phyloP scores from a whole-genome alignment of 2,329 filamentous ascomycete genomes.

The Diatrype stigma region DNA sequence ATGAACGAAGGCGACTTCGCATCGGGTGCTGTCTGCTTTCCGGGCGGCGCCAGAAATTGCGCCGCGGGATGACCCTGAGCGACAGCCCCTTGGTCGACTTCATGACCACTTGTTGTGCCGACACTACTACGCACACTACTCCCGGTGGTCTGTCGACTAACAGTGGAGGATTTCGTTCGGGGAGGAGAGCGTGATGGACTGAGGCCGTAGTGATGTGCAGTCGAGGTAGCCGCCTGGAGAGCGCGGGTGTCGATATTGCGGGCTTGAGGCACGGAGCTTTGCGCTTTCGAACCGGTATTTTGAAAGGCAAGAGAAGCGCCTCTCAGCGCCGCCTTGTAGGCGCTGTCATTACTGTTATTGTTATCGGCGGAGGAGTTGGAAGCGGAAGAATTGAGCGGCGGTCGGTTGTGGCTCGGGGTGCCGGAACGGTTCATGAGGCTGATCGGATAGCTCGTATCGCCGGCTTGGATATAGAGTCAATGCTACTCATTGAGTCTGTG shows the following conservation, averaged over 20 bases:
- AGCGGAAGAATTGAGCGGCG: constrained; percentile 23
- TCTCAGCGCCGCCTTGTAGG: constrained; percentile 39
- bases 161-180: constrained; percentile 8
- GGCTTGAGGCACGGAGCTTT: constrained; percentile 5
- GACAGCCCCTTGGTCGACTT: constrained; percentile 15
- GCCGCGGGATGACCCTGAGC: neutral
- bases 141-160: constrained; percentile 37
- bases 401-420: constrained; percentile 18
- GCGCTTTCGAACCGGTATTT: constrained; percentile 25
- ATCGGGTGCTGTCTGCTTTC: constrained; percentile 25
- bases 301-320: constrained; percentile 55
- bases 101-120: constrained; percentile 10
- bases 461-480: constrained; percentile 4
- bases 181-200: constrained; percentile 15
- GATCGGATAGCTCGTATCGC: constrained; percentile 8
- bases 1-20: constrained; percentile 56
- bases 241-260: constrained; percentile 32
- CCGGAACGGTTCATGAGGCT: constrained; percentile 24
- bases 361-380: neutral
- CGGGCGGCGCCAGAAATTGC: constrained; percentile 11
- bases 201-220: constrained; percentile 28
- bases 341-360: constrained; percentile 21
- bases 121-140: constrained; percentile 23
- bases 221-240: constrained; percentile 41
- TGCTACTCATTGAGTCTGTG: constrained; percentile 10